Conservation (phyloP, 345 rosid genomes). For the Sapria himalayana region DNA sequence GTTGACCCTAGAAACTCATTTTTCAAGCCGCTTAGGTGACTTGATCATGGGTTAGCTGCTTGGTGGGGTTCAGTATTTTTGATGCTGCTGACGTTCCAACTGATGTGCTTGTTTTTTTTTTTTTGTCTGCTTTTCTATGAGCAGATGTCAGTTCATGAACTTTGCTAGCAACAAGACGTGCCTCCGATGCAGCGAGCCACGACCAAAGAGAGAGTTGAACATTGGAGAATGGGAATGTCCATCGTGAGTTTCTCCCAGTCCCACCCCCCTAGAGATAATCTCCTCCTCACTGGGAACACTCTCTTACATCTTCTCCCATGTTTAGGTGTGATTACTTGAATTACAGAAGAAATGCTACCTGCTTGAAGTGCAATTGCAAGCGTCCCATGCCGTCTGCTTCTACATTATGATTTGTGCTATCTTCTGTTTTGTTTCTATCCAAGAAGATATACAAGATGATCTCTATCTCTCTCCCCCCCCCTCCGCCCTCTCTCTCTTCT, state of each 20-base stretch:
- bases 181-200: conserved; percentile 29
- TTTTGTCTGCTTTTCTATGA: conserved; percentile 4
- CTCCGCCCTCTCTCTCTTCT: no score
- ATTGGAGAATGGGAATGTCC: conserved; percentile 96
- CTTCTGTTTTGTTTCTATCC: no score
- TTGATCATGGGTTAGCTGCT: no score
- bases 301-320: neutral
- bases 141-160: conserved; percentile 87
- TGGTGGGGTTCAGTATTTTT: no score
- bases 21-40: no score
- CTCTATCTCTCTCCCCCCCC: no score
- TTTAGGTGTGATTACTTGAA: conserved; percentile 59
- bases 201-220: conserved; percentile 37
- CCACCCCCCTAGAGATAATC: no score
- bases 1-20: no score
- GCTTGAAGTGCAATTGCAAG: conserved; percentile 35
- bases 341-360: conserved; percentile 34
- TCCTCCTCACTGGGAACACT: neutral
- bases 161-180: conserved; percentile 62
- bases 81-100: no score
- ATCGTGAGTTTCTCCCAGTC: conserved; percentile 28
- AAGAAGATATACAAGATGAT: no score
- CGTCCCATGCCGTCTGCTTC: no score
- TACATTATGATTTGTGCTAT: no score
- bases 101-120: conserved; percentile 1